Base-by-base conservation (phyloP, 2,329 filamentous ascomycete species). In the Acrodontium crateriforme region DNA sequence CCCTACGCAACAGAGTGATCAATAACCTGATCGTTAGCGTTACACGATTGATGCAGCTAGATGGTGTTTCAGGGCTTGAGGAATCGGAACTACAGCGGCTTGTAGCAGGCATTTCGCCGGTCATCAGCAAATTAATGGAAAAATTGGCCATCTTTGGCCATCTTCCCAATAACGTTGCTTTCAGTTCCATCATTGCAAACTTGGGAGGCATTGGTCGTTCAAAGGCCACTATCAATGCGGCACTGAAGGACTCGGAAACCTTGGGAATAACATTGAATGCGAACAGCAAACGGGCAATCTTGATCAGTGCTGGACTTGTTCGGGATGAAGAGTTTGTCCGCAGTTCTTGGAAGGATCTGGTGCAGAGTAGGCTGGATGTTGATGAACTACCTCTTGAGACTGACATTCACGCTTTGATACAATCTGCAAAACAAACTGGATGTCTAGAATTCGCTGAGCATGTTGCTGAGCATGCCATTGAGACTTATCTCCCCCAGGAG, bases 151-250 rank as follows among this genome's bases (percentile, higher is more conserved):
- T 35, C 1, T 40, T 42, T 6, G 44, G 45, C 5, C 39, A 45
- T 5, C 31, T 33, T 4, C 52, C 54, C 0, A 39, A 32, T 16
- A 28, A 44, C 8, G 31, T 35, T 9, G 47, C 49, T 1, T 57
- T 56, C 39, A 55, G 56, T 27, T 49, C 46, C 5, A 49, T 59
- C 24, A 53, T 60, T 20, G 39, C 41, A 9, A 49, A 51, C 24
- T 19, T 55, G 20, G 56, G 45, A 5, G 45, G 48, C 5, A 41
- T 44, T 26, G 41, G 52, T 2, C 32, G 34, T 16, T 42, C 42
- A 2, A 42, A 40, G 14, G 40, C 50, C 8, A 32, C 51, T 3
- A 34, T 56, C 15, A 38, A 37, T 4, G 34, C 41, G 12, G 42
- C 41, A 2, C 34, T 57, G 6, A 36, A 38, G 19, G 45, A 53